These are phyloP conservation scores for Tricholoma hemisulphureum DNA, from an alignment of 768 basidiomycete genomes.

Conservation along the genomic window DNA sequence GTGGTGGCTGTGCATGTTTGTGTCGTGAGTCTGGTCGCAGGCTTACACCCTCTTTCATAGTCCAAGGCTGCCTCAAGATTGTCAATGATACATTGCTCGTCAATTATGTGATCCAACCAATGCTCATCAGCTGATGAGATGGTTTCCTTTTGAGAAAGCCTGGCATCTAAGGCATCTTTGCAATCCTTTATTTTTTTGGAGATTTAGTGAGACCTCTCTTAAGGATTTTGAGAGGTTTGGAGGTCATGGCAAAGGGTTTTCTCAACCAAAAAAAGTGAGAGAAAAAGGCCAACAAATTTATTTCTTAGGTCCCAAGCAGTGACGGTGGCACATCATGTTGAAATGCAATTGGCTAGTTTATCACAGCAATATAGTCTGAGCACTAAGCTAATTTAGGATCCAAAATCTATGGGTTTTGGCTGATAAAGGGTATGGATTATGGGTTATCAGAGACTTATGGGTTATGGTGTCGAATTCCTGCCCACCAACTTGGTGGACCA, in stretches of 20 bases:
- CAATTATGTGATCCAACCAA: conserved; percentile 23
- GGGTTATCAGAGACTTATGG: neutral
- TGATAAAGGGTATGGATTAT: conserved; percentile 5
- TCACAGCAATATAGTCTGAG: too few species aligned
- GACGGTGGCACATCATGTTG: neutral
- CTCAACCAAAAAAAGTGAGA: neutral
- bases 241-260: neutral
- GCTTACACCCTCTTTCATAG: conserved; percentile 15
- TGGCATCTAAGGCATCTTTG: conserved; percentile 7
- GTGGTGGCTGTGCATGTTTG: too few species aligned
- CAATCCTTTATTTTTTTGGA: conserved; percentile 1
- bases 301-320: neutral
- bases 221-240: neutral
- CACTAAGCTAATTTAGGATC: neutral
- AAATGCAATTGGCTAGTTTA: neutral
- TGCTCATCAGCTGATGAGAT: conserved; percentile 17
- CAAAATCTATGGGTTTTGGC: conserved; percentile 8
- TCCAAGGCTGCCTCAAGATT: conserved; percentile 20
- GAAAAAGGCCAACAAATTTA: neutral
- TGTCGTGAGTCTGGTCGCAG: too few species aligned
- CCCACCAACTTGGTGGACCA: neutral
- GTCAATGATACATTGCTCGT: conserved; percentile 20
- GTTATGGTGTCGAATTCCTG: neutral
- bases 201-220: neutral
- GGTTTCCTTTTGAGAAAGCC: conserved; percentile 7